These are phyloP conservation scores for Dalbergia cochinchinensis DNA, from an alignment of 306 rosid genomes.

Conservation along the genomic window DNA sequence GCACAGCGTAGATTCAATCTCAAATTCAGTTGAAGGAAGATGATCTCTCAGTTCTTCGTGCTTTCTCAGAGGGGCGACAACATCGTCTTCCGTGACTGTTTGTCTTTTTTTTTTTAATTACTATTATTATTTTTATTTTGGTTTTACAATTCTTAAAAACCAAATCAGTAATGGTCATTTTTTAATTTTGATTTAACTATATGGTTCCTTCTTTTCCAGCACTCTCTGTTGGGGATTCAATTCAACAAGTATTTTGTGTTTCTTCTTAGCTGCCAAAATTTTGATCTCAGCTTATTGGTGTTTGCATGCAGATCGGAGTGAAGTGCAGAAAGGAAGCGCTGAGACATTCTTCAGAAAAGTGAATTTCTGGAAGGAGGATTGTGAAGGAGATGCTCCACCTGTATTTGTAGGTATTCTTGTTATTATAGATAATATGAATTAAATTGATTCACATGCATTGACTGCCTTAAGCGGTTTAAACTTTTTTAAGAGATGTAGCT, in stretches of 20 bases:
- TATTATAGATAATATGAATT: background rate
- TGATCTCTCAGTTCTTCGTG: conserved; percentile 96
- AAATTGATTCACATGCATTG: no score
- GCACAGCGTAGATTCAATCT: no score
- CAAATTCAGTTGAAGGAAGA: background rate
- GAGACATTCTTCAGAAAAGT: conserved; percentile 94
- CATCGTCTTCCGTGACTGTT: conserved; percentile 93
- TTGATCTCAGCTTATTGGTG: no score
- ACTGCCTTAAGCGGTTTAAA: no score
- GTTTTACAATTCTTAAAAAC: no score
- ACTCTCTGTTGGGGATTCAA: background rate
- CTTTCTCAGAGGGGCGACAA: conserved; percentile 94
- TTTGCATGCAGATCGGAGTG: conserved; percentile 89
- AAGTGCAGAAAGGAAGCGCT: conserved; percentile 81
- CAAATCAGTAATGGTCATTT: no score
- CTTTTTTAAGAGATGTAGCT: no score
- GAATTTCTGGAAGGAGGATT: conserved; percentile 88
- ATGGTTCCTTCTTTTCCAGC: no score
- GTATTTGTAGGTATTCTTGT: conserved; percentile 83
- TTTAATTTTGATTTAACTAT: no score
- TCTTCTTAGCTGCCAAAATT: no score
- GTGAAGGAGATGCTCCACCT: conserved; percentile 95
- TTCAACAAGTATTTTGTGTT: no score
- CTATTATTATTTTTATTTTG: no score
- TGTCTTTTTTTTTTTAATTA: conserved; percentile 16